phyloP scores from a whole-genome alignment of 1,284 basidiomycete species.

The Apiotrichum veenhuisii region DNA sequence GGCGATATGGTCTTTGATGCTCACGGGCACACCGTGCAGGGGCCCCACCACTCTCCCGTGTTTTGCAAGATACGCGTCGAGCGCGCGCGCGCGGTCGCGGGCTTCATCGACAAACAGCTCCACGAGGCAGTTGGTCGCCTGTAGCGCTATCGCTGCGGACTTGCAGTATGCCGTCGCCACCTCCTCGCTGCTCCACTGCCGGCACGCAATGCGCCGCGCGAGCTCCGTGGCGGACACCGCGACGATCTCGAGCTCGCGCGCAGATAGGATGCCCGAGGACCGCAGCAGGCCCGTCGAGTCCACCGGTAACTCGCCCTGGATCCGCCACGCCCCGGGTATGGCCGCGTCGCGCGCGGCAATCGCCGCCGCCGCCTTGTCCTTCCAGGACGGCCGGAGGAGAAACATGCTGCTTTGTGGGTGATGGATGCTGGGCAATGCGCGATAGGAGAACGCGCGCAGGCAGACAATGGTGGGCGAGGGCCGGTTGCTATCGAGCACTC shows the following conservation, averaged over 20 bases:
- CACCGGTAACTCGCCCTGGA: not conserved
- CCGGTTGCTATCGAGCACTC: too few relatives aligned
- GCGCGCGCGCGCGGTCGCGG: constrained; percentile 56
- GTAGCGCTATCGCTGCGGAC: constrained; percentile 27
- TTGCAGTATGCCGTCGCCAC: constrained; percentile 30
- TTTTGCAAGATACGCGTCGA: constrained; percentile 58
- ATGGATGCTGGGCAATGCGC: too few relatives aligned
- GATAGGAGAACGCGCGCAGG: too few relatives aligned
- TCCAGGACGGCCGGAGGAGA: not conserved
- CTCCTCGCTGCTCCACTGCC: constrained; percentile 15
- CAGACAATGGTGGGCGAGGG: too few relatives aligned
- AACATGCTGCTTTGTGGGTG: too few relatives aligned
- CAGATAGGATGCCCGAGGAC: constrained; percentile 57
- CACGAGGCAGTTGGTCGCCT: constrained; percentile 61
- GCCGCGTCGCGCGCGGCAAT: not conserved
- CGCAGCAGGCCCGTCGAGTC: constrained; percentile 4
- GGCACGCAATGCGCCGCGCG: not conserved
- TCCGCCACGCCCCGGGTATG: not conserved
- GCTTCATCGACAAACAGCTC: constrained; percentile 64
- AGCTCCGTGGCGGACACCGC: not conserved
- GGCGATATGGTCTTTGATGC: constrained; percentile 54
- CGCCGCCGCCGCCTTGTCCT: not conserved
- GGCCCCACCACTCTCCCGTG: constrained; percentile 57
- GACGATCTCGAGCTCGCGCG: constrained; percentile 59
- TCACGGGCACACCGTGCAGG: constrained; percentile 62